Percentiles rank a stretch among this genome's conserved stretches.
Evolutionary conservation across 1,139 yeast species (phyloP).

Genomic region (Yamadazyma spencermartinsiae): DNA sequence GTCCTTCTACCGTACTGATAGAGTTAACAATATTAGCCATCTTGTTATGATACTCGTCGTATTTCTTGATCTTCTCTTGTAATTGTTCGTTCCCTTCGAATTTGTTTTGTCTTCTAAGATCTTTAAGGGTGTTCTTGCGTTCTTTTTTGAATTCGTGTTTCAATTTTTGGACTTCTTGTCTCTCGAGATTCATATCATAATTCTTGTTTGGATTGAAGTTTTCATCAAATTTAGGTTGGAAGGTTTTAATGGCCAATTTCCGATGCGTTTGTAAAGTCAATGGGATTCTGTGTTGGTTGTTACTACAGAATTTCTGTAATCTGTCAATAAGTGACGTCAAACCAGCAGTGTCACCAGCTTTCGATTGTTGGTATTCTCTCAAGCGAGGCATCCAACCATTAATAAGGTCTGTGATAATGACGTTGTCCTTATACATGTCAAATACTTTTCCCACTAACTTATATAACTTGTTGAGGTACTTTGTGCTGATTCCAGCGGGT

Average conservation of each 20-base stretch:
- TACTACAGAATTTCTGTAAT: conserved; percentile 43
- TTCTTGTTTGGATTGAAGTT: conserved; percentile 95
- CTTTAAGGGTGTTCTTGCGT: conserved; percentile 83
- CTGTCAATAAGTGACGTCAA: conserved; percentile 39
- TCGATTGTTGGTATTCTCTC: conserved; percentile 5
- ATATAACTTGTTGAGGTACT: conserved; percentile 29
- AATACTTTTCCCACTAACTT: conserved; percentile 29
- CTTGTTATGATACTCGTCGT: conserved; percentile 82
- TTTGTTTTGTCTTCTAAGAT: conserved; percentile 83
- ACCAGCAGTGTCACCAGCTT: conserved; percentile 6
- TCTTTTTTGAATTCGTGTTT: conserved; percentile 88
- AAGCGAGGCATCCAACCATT: conserved; percentile 25
- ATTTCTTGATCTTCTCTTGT: conserved; percentile 69
- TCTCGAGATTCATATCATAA: conserved; percentile 77
- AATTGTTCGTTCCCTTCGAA: conserved; percentile 87
- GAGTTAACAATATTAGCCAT: conserved; percentile 85
- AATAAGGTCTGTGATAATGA: conserved; percentile 62
- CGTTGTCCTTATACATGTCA: conserved; percentile 62
- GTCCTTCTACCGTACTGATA: conserved; percentile 90
- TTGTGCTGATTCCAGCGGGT: conserved; percentile 21
- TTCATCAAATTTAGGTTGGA: conserved; percentile 91
- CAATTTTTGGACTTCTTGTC: conserved; percentile 82
- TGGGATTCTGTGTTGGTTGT: conserved; percentile 56
- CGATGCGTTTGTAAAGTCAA: conserved; percentile 84
- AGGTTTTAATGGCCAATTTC: conserved; percentile 80